A percentile compares a stretch with the other conserved stretches of the same genome.
phyloP scores from a whole-genome alignment of 352 stramenopile species.

The Phytophthora europaea region DNA sequence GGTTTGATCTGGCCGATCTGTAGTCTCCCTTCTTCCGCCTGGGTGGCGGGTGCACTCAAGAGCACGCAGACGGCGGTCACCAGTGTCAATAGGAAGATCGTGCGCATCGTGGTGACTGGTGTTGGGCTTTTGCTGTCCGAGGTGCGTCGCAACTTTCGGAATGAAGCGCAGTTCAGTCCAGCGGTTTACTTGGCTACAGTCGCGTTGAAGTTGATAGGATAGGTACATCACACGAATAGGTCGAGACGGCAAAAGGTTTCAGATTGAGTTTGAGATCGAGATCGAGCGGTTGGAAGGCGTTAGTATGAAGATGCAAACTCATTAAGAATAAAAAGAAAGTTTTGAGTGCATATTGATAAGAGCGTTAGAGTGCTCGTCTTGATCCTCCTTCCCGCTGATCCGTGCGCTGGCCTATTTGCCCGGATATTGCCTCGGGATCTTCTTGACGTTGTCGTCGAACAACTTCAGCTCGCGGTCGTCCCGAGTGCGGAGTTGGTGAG shows the following conservation, averaged over 20 bases:
- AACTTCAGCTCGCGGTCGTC: constrained; percentile 8
- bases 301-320: not conserved
- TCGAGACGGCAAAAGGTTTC: not conserved
- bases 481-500: constrained; percentile 8
- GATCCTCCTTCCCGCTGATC: not conserved
- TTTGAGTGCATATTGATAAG: not conserved
- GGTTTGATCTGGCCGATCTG: constrained; percentile 24
- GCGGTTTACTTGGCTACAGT: constrained; percentile 12
- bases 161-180: constrained; percentile 1
- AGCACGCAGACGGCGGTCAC: constrained; percentile 10
- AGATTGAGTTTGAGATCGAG: too few relatives aligned
- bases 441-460: constrained; percentile 5
- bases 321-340: not conserved
- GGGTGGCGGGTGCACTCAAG: not conserved
- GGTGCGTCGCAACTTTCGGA: constrained; percentile 21
- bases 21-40: constrained; percentile 24
- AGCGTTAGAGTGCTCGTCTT: not conserved
- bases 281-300: not conserved
- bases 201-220: constrained; percentile 19
- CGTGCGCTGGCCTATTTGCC: not conserved
- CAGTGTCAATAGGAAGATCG: constrained; percentile 21
- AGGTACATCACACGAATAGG: not conserved
- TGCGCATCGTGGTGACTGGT: constrained; percentile 20
- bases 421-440: not conserved
- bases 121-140: constrained; percentile 6